A percentile compares a stretch with the other conserved stretches of the same genome.
These are phyloP conservation scores for Clitopilus passeckerianus DNA, from an alignment of 768 basidiomycete genomes.

Conservation along the genomic window DNA sequence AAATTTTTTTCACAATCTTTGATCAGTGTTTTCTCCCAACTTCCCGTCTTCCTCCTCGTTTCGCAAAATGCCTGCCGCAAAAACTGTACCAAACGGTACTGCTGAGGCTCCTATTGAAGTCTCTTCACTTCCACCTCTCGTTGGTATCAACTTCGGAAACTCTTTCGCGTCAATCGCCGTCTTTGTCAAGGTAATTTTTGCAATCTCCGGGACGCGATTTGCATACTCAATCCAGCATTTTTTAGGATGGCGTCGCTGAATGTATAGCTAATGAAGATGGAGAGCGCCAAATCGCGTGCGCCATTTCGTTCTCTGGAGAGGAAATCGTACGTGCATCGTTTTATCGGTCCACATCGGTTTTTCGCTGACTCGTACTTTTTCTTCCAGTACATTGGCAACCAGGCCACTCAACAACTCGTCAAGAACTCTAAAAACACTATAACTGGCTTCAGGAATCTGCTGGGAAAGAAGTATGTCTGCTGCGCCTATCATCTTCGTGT, in stretches of 20 bases:
- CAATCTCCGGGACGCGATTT: background rate
- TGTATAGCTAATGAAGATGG: constrained; percentile 99
- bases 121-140: constrained; percentile 50
- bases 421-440: constrained; percentile 95
- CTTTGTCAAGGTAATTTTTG: constrained; percentile 73
- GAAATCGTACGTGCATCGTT: constrained; percentile 61
- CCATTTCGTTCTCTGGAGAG: constrained; percentile 86
- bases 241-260: constrained; percentile 83
- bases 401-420: constrained; percentile 90
- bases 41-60: too few species aligned
- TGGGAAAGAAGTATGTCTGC: constrained; percentile 77
- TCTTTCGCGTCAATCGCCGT: constrained; percentile 94
- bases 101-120: constrained; percentile 33
- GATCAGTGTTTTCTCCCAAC: too few species aligned
- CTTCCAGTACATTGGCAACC: constrained; percentile 88
- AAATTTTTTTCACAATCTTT: too few species aligned
- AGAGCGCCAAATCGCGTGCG: constrained; percentile 95
- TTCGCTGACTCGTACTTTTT: background rate
- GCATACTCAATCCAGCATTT: background rate
- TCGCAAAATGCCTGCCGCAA: constrained; percentile 9
- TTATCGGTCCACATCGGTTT: background rate
- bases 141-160: constrained; percentile 97
- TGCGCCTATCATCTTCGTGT: background rate
- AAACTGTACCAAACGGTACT: constrained; percentile 44
- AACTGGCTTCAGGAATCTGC: constrained; percentile 86